These are phyloP conservation scores for Cudoniella acicularis DNA, from an alignment of 495 filamentous ascomycete species.

Conservation along the genomic window DNA sequence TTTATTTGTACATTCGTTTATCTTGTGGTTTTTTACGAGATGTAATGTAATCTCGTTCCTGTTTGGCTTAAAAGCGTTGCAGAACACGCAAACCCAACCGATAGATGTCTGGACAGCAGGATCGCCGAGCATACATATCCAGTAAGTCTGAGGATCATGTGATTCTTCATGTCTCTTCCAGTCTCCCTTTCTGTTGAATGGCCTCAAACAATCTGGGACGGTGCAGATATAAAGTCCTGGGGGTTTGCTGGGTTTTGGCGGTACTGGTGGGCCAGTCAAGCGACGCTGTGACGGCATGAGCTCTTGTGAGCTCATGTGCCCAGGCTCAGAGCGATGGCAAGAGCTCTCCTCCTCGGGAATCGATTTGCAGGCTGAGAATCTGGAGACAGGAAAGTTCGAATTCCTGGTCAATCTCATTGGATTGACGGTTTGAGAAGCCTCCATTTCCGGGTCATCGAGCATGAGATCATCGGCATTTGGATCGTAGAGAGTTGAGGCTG, in stretches of 20 bases:
- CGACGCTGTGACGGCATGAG: too few relatives aligned
- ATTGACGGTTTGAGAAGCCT: background rate
- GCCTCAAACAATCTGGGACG: conserved; percentile 1
- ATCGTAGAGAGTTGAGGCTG: conserved; percentile 6
- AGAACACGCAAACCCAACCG: conserved; percentile 11
- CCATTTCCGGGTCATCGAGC: background rate
- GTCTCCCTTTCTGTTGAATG: conserved; percentile 13
- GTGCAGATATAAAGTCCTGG: too few relatives aligned
- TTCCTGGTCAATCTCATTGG: background rate
- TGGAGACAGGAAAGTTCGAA: background rate
- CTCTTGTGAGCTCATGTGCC: too few relatives aligned
- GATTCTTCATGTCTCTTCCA: conserved; percentile 13
- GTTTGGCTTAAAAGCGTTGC: background rate
- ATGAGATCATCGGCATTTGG: conserved; percentile 1
- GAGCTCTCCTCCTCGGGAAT: background rate
- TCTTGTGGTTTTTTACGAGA: conserved; percentile 8
- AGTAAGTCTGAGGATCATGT: conserved; percentile 11
- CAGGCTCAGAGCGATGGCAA: too few relatives aligned
- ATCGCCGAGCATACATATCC: conserved; percentile 8
- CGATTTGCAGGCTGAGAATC: background rate
- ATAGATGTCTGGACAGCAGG: background rate
- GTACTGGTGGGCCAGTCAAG: background rate
- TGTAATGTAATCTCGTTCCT: conserved; percentile 4
- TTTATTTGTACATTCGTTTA: conserved; percentile 10
- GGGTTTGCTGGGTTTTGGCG: background rate